Conservation (phyloP, 305 asterid species). For the Solanum hybrid region DNA sequence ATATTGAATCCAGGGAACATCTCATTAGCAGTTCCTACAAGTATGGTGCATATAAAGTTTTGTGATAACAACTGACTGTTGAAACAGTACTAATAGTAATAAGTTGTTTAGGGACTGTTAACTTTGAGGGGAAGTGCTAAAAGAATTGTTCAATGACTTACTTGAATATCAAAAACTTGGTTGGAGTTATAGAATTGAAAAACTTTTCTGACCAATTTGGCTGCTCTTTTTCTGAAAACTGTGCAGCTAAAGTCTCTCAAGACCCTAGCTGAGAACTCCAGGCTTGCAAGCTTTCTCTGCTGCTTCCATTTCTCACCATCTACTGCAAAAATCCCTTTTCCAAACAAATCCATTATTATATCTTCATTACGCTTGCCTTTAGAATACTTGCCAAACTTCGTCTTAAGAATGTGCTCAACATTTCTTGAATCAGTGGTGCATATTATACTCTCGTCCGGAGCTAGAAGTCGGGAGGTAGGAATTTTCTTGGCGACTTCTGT, state of each 20-base stretch:
- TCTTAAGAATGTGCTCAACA: slow-evolving; percentile 50
- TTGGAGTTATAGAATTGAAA: slow-evolving; percentile 14
- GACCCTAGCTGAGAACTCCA: slow-evolving; percentile 63
- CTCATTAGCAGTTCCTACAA: slow-evolving; percentile 58
- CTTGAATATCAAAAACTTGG: slow-evolving; percentile 51
- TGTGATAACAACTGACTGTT: neutral
- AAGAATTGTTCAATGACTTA: neutral
- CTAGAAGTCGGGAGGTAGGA: slow-evolving; percentile 35
- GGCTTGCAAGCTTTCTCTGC: slow-evolving; percentile 59
- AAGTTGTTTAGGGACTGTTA: neutral
- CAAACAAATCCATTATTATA: slow-evolving; percentile 38
- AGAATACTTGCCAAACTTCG: slow-evolving; percentile 39
- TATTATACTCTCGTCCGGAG: slow-evolving; percentile 45
- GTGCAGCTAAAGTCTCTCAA: slow-evolving; percentile 60
- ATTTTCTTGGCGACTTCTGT: slow-evolving; percentile 25
- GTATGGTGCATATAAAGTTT: neutral
- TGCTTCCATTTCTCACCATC: slow-evolving; percentile 72
- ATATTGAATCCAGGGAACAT: slow-evolving; percentile 62
- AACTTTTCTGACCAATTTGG: slow-evolving; percentile 30
- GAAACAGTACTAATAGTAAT: neutral
- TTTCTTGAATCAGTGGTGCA: slow-evolving; percentile 49
- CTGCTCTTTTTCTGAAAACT: slow-evolving; percentile 46
- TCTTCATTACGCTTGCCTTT: slow-evolving; percentile 47
- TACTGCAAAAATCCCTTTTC: slow-evolving; percentile 55
- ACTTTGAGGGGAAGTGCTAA: neutral